These are phyloP conservation scores for Aspergillus quadrilineatus DNA, from an alignment of 2,329 filamentous ascomycete genomes.

Conservation along the genomic window DNA sequence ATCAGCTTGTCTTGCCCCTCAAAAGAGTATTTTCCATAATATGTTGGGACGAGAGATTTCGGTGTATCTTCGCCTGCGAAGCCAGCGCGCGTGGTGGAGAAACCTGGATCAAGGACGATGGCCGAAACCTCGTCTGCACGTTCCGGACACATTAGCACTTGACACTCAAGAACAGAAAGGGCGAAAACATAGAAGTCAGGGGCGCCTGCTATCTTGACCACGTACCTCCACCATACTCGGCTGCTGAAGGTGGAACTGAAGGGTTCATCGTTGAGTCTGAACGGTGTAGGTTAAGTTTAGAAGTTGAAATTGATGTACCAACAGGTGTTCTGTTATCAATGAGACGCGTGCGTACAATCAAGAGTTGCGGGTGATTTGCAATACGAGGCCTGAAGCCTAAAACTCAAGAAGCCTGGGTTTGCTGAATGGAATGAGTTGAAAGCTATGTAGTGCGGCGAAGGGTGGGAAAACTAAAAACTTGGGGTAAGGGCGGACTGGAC, in stretches of 20 bases:
- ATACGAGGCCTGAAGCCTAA: background rate
- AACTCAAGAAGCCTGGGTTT: background rate
- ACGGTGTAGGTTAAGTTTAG: background rate
- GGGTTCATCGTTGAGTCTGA: conserved; percentile 38
- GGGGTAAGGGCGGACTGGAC: background rate
- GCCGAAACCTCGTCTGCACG: conserved; percentile 88
- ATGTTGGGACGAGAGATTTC: conserved; percentile 87
- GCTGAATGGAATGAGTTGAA: background rate
- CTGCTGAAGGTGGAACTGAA: conserved; percentile 46
- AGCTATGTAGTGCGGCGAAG: background rate
- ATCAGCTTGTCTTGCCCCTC: conserved; percentile 58
- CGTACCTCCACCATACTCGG: conserved; percentile 52
- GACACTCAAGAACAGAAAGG: background rate
- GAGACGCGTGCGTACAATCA: background rate
- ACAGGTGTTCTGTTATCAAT: background rate
- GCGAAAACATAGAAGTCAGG: no score
- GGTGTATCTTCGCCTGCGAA: conserved; percentile 98
- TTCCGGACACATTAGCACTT: conserved; percentile 9
- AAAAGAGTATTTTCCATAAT: conserved; percentile 68
- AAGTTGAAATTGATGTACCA: background rate
- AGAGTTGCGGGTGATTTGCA: background rate
- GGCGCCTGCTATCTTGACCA: conserved; percentile 17
- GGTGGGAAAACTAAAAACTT: conserved; percentile 10
- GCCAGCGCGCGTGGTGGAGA: conserved; percentile 84
- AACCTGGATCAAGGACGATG: conserved; percentile 92